Conservation (phyloP, 129 eudicot species). For the Centaurea solstitialis region DNA sequence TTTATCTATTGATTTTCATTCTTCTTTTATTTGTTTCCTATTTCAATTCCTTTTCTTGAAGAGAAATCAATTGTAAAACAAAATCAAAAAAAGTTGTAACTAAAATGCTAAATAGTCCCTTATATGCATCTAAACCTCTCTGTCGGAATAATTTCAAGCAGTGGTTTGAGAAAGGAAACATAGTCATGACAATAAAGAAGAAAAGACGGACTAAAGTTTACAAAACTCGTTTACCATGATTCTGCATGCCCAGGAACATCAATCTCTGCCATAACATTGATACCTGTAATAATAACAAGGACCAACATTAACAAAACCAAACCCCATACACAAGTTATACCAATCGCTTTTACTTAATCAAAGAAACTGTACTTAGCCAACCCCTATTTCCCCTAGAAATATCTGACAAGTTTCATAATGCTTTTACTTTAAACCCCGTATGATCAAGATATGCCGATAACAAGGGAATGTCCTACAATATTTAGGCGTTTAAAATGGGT, state of each 20-base stretch:
- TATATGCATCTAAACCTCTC: conserved; percentile 5
- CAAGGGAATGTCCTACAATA: background rate
- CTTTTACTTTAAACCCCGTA: background rate
- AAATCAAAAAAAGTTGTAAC: background rate
- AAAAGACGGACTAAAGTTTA: background rate
- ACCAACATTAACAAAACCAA: conserved; percentile 3
- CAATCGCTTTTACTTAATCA: conserved; percentile 3
- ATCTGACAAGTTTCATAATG: conserved; percentile 1
- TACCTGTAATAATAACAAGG: conserved; percentile 50
- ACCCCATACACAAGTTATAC: background rate
- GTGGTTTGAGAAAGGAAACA: background rate
- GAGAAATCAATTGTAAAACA: background rate
- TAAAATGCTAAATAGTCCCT: background rate
- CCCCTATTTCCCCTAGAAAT: conserved; percentile 12
- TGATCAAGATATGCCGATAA: background rate
- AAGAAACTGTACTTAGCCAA: background rate
- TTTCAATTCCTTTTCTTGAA: background rate
- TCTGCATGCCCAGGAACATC: conserved; percentile 99
- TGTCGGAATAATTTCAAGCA: background rate
- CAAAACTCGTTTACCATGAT: conserved; percentile 63
- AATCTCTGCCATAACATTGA: conserved; percentile 95
- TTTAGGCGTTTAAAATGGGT: background rate
- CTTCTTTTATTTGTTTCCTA: background rate
- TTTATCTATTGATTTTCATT: background rate
- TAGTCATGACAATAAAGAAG: conserved; percentile 9